phyloP scores from a whole-genome alignment of 2,329 filamentous ascomycete genomes.

The Phialemoniopsis sp. region DNA sequence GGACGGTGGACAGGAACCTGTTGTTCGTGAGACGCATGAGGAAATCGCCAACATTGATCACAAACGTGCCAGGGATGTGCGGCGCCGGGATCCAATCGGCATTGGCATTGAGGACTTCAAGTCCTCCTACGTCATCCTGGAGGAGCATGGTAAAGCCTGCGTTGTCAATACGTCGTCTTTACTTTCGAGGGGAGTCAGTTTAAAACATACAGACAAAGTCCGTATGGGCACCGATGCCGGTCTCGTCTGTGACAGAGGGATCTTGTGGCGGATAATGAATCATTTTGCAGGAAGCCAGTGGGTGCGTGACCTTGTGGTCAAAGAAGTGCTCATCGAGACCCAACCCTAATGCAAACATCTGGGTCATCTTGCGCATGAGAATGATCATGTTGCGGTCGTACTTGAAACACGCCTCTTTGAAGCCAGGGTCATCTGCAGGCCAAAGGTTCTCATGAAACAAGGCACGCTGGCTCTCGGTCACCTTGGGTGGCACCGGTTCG shows the following conservation, averaged over 20 bases:
- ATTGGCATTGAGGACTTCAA: constrained; percentile 8
- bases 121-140: constrained; percentile 11
- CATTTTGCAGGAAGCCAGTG: constrained; percentile 7
- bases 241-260: constrained; percentile 7
- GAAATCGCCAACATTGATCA: constrained; percentile 15
- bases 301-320: constrained; percentile 3
- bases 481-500: constrained; percentile 3
- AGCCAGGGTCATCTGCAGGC: not conserved
- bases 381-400: constrained; percentile 7
- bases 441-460: constrained; percentile 7
- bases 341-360: constrained; percentile 8
- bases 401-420: constrained; percentile 2
- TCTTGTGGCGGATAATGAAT: constrained; percentile 9
- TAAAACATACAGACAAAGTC: constrained; percentile 7
- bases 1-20: constrained; percentile 12
- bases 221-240: constrained; percentile 9
- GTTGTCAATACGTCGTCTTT: not conserved
- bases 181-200: not conserved
- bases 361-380: constrained; percentile 5
- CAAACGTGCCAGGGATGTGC: constrained; percentile 10
- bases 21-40: constrained; percentile 13
- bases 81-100: constrained; percentile 6
- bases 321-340: constrained; percentile 9
- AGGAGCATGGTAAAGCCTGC: constrained; percentile 10
- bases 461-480: constrained; percentile 5